These are phyloP conservation scores for Gonapodya sp. DNA, from an alignment of 192 early-diverging fungal genomes.

Conservation along the genomic window DNA sequence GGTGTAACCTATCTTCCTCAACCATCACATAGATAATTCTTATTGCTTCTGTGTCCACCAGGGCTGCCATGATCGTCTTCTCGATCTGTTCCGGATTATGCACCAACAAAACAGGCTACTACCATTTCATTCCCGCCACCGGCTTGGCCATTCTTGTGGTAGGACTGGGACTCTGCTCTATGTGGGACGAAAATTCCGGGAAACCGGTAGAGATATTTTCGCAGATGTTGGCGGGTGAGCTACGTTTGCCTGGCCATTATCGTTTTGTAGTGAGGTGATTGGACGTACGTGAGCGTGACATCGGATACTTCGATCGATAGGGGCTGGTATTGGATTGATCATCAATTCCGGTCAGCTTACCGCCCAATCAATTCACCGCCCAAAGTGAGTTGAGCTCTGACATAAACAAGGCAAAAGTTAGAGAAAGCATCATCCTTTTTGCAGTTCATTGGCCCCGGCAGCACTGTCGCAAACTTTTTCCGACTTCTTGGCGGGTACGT, in stretches of 20 bases:
- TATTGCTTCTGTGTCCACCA: too few relatives aligned
- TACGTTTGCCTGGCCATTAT: not conserved
- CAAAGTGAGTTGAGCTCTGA: not conserved
- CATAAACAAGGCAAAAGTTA: too few relatives aligned
- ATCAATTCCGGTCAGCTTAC: not conserved
- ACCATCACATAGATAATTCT: not conserved
- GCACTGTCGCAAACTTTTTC: not conserved
- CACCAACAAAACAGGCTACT: not conserved
- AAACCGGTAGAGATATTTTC: not conserved
- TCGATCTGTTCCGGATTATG: not conserved
- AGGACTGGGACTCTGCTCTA: not conserved
- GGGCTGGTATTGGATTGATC: not conserved
- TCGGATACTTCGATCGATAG: not conserved
- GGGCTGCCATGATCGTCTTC: not conserved
- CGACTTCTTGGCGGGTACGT: not conserved
- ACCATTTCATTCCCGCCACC: not conserved
- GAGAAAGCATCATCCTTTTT: too few relatives aligned
- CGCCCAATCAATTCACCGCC: not conserved
- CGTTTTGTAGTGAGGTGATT: not conserved
- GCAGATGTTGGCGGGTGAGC: not conserved
- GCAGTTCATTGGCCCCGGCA: not conserved
- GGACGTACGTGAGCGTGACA: not conserved
- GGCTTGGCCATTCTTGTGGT: not conserved
- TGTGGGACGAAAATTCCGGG: not conserved
- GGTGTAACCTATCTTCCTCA: not conserved